phyloP scores from a whole-genome alignment of 331 rosid genomes.

The Phaseolus coccineus region DNA sequence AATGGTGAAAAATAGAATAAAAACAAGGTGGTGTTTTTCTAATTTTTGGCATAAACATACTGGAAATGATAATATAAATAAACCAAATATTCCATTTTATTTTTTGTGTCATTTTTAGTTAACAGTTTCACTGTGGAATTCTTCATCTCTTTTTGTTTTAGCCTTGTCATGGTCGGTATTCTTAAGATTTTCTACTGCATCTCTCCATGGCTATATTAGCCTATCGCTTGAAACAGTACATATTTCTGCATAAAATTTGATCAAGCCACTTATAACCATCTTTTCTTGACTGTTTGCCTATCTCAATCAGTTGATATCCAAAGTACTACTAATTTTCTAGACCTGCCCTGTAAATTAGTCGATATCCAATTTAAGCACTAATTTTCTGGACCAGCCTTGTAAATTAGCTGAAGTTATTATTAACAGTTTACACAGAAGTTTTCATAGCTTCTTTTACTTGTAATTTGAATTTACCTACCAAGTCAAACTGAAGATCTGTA shows the following conservation, averaged over 20 bases:
- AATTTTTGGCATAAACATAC: background rate
- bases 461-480: constrained; percentile 25
- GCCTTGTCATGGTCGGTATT: background rate
- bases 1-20: background rate
- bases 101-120: background rate
- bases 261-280: background rate
- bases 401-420: background rate
- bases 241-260: background rate
- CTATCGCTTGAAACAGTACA: constrained; percentile 9
- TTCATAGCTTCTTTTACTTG: background rate
- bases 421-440: background rate
- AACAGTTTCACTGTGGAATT: background rate
- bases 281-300: constrained; percentile 6
- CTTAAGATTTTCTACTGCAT: background rate
- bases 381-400: background rate
- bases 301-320: constrained; percentile 20
- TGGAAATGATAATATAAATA: background rate
- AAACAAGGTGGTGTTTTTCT: background rate
- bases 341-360: background rate
- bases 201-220: background rate
- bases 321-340: constrained; percentile 4
- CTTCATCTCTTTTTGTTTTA: background rate
- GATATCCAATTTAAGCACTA: constrained; percentile 1
- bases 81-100: background rate
- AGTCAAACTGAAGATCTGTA: background rate